Evolutionary conservation across 208 protist genomes (phyloP).

Genomic region (Acanthamoeba lenticulata): DNA sequence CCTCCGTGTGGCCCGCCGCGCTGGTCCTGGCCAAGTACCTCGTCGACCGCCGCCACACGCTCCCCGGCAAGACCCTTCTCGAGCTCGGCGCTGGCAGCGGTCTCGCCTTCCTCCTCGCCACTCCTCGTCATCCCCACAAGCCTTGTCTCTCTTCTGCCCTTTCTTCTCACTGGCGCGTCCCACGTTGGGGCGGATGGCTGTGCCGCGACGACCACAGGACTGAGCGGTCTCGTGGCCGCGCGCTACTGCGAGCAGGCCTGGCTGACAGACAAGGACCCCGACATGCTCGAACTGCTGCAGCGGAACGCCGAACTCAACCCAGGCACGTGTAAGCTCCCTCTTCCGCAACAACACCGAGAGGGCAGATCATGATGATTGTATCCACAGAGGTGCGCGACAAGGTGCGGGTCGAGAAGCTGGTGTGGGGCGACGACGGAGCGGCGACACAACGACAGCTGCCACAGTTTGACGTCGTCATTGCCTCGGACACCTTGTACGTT

Average conservation of each 20-base stretch:
- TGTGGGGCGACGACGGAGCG: neutral
- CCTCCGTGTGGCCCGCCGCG: neutral
- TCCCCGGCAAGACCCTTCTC: neutral
- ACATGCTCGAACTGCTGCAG: neutral
- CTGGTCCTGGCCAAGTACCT: neutral
- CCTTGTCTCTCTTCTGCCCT: neutral
- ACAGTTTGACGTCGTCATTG: neutral
- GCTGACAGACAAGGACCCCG: neutral
- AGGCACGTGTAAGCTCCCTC: neutral
- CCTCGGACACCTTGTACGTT: conserved; percentile 19
- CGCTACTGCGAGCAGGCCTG: neutral
- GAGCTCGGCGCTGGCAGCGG: neutral
- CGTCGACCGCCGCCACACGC: neutral
- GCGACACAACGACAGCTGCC: neutral
- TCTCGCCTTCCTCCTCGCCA: no score
- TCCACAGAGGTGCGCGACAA: neutral
- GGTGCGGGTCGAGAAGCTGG: neutral
- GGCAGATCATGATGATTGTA: no score
- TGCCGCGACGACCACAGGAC: neutral
- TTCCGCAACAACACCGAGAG: neutral
- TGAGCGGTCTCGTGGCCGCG: neutral
- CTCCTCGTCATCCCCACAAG: neutral
- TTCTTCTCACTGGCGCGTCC: neutral
- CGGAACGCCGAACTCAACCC: neutral
- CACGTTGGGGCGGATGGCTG: no score